A percentile compares a stretch with the other conserved stretches of the same genome.
These are phyloP conservation scores for Candida boidinii DNA, from an alignment of 805 yeast genomes.

Conservation along the genomic window DNA sequence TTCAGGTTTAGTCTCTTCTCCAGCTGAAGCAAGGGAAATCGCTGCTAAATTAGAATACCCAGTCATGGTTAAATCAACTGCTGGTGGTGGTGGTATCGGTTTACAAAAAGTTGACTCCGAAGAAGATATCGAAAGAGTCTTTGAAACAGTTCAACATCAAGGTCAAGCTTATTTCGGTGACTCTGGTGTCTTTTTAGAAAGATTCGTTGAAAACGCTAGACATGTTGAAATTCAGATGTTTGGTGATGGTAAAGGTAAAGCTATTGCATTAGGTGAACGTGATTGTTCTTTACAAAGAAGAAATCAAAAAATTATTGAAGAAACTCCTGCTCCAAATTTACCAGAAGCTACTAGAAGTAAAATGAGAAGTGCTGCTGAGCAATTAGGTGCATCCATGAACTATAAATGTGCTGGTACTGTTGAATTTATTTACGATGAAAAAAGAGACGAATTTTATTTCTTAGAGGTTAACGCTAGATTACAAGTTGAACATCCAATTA, in stretches of 20 bases:
- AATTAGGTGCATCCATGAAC: constrained; percentile 70
- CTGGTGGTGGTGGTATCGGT: constrained; percentile 99
- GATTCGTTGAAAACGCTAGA: constrained; percentile 90
- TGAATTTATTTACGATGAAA: constrained; percentile 86
- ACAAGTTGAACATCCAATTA: constrained; percentile 97
- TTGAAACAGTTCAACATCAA: constrained; percentile 87
- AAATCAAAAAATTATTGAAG: constrained; percentile 93
- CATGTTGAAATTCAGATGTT: constrained; percentile 96
- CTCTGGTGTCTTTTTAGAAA: constrained; percentile 89
- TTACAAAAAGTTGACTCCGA: constrained; percentile 84
- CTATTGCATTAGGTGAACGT: constrained; percentile 92
- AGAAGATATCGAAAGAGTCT: constrained; percentile 74
- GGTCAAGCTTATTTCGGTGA: constrained; percentile 92
- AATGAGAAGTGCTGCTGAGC: constrained; percentile 81
- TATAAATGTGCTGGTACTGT: constrained; percentile 98
- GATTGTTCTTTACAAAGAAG: constrained; percentile 97
- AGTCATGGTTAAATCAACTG: constrained; percentile 93
- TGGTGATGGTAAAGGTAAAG: constrained; percentile 92
- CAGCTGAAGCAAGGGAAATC: constrained; percentile 65
- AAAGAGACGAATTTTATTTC: constrained; percentile 84
- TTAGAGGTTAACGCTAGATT: constrained; percentile 93
- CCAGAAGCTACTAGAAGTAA: constrained; percentile 68
- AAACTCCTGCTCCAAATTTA: constrained; percentile 94
- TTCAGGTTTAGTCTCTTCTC: constrained; percentile 65
- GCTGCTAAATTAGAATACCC: constrained; percentile 80